phyloP scores from a whole-genome alignment of 2,329 filamentous ascomycete species.

The Fusarium stilboides region DNA sequence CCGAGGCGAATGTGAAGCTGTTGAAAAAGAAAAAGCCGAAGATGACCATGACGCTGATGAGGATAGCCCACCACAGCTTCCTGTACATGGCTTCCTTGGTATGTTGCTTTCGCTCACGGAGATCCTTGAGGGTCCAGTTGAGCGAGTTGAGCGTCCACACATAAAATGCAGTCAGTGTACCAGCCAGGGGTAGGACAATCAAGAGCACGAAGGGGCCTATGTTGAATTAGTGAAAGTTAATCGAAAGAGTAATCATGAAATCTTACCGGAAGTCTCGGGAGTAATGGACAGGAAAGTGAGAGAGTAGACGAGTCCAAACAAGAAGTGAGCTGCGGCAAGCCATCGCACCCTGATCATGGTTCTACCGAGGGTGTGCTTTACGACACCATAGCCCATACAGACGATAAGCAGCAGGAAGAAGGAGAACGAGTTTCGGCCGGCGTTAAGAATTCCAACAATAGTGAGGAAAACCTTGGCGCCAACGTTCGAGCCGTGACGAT shows the following conservation, averaged over 20 bases:
- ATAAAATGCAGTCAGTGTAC: conserved; percentile 95
- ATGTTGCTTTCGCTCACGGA: conserved; percentile 94
- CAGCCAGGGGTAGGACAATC: conserved; percentile 92
- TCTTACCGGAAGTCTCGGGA: conserved; percentile 83
- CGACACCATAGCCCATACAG: conserved; percentile 99
- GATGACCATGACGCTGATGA: conserved; percentile 92
- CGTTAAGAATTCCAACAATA: conserved; percentile 92
- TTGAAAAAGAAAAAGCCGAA: conserved; percentile 99
- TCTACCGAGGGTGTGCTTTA: conserved; percentile 91
- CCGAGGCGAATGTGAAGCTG: conserved; percentile 92
- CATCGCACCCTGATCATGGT: conserved; percentile 96
- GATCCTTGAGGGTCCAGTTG: conserved; percentile 94
- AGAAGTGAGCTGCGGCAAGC: conserved; percentile 91
- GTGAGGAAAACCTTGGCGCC: conserved; percentile 90
- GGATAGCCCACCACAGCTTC: conserved; percentile 98
- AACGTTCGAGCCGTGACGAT: conserved; percentile 86
- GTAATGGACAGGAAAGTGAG: conserved; percentile 90
- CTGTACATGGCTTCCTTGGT: conserved; percentile 97
- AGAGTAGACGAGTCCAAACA: conserved; percentile 95
- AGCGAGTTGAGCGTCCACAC: conserved; percentile 98
- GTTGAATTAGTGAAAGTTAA: conserved; percentile 39
- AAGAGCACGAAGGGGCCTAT: conserved; percentile 89
- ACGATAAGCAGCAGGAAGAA: conserved; percentile 98
- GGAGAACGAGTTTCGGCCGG: conserved; percentile 95
- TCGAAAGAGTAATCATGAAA: not conserved